A percentile compares a stretch with the other conserved stretches of the same genome.
These are phyloP conservation scores for Uncinocarpus reesii DNA, from an alignment of 2,329 filamentous ascomycete genomes.

Conservation along the genomic window DNA sequence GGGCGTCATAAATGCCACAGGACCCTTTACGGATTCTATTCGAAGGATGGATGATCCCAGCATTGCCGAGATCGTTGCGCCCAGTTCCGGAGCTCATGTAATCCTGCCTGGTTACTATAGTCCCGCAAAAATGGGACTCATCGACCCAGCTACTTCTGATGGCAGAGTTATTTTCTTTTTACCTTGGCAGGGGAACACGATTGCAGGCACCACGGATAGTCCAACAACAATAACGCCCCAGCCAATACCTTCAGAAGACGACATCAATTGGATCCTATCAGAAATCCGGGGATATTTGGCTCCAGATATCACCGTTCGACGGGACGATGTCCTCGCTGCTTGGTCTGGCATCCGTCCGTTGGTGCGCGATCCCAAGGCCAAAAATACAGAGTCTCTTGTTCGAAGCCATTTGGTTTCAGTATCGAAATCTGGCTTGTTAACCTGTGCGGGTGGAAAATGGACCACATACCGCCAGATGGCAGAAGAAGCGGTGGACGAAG, in stretches of 20 bases:
- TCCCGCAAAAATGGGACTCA: slow-evolving; percentile 74
- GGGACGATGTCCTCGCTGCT: slow-evolving; percentile 77
- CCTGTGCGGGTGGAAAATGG: slow-evolving; percentile 84
- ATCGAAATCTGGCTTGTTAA: slow-evolving; percentile 69
- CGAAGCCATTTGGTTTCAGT: slow-evolving; percentile 76
- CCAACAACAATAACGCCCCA: slow-evolving; percentile 62
- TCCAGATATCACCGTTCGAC: slow-evolving; percentile 72
- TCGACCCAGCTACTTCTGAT: slow-evolving; percentile 77
- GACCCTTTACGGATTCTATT: slow-evolving; percentile 76
- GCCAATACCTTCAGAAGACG: slow-evolving; percentile 68
- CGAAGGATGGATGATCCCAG: slow-evolving; percentile 70
- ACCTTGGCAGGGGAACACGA: slow-evolving; percentile 87
- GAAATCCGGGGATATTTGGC: slow-evolving; percentile 75
- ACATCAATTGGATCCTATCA: slow-evolving; percentile 77
- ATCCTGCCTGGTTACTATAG: slow-evolving; percentile 81
- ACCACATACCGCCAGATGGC: slow-evolving; percentile 91
- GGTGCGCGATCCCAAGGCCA: slow-evolving; percentile 74
- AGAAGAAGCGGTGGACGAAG: slow-evolving; percentile 76
- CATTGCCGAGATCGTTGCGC: slow-evolving; percentile 69
- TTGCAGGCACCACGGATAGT: slow-evolving; percentile 77
- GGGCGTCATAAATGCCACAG: slow-evolving; percentile 79
- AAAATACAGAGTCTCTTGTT: slow-evolving; percentile 76
- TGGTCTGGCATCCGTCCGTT: slow-evolving; percentile 83
- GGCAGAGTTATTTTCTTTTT: slow-evolving; percentile 88
- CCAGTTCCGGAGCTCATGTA: slow-evolving; percentile 75